These are phyloP conservation scores for Chimonanthus salicifolius DNA, from an alignment of 164 flowering plant genomes.

Conservation along the genomic window DNA sequence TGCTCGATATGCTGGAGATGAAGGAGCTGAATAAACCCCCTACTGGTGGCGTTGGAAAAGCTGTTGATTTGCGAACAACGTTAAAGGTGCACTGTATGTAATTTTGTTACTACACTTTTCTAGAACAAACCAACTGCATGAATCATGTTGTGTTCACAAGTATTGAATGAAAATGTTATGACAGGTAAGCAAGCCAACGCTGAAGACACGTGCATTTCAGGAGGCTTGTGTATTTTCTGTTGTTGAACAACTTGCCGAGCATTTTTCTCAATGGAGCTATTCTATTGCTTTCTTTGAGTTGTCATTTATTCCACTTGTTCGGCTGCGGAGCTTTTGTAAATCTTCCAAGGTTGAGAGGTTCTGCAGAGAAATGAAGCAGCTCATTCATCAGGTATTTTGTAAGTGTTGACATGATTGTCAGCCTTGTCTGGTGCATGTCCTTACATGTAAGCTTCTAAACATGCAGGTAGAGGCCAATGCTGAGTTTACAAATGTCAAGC, in stretches of 20 bases:
- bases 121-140: not conserved
- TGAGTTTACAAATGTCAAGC: conserved; percentile 56
- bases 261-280: conserved; percentile 93
- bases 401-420: not conserved
- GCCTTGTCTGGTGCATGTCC: not conserved
- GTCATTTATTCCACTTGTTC: conserved; percentile 65
- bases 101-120: not conserved
- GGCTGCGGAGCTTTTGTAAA: conserved; percentile 76
- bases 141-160: not conserved
- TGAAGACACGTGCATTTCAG: conserved; percentile 84
- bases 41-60: conserved; percentile 82
- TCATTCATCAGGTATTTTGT: conserved; percentile 63
- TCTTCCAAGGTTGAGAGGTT: conserved; percentile 81
- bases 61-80: conserved; percentile 58
- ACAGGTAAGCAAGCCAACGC: conserved; percentile 64
- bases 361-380: conserved; percentile 64
- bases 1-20: conserved; percentile 91
- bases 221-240: conserved; percentile 89
- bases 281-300: conserved; percentile 84
- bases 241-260: conserved; percentile 82
- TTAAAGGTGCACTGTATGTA: conserved; percentile 45
- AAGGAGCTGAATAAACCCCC: conserved; percentile 75
- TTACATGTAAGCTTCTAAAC: not conserved
- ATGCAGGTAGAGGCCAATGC: conserved; percentile 72
- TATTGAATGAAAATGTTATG: conserved; percentile 3